These are phyloP conservation scores for Tanacetum coccineum DNA, from an alignment of 129 eudicot species.

Conservation along the genomic window DNA sequence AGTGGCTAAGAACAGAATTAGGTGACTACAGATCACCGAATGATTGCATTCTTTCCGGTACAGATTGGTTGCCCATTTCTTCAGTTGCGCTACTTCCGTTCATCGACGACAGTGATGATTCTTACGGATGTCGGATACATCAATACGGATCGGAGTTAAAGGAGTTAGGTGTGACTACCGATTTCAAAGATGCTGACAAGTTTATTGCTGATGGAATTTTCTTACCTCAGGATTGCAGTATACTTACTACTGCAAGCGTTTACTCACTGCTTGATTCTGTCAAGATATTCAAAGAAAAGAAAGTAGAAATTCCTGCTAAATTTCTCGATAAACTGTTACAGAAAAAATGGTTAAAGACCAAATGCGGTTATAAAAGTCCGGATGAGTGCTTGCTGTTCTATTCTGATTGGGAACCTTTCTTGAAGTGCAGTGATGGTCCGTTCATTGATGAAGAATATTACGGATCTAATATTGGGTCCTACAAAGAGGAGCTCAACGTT, in stretches of 20 bases:
- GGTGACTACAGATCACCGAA: slow-evolving; percentile 44
- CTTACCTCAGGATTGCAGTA: slow-evolving; percentile 34
- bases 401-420: slow-evolving; percentile 24
- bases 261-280: slow-evolving; percentile 37
- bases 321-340: slow-evolving; percentile 19
- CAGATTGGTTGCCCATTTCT: slow-evolving; percentile 40
- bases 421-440: slow-evolving; percentile 40
- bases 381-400: slow-evolving; percentile 40
- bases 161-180: slow-evolving; percentile 37
- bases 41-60: slow-evolving; percentile 38
- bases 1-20: slow-evolving; percentile 51
- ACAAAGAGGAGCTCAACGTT: slow-evolving; percentile 30
- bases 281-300: background rate
- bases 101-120: slow-evolving; percentile 44
- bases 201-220: slow-evolving; percentile 33
- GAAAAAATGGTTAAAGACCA: slow-evolving; percentile 47
- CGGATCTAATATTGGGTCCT: slow-evolving; percentile 30
- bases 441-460: slow-evolving; percentile 45
- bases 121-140: slow-evolving; percentile 32
- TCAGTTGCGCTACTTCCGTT: slow-evolving; percentile 43
- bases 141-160: slow-evolving; percentile 35
- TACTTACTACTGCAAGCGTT: slow-evolving; percentile 30
- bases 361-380: slow-evolving; percentile 43
- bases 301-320: slow-evolving; percentile 4
- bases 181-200: slow-evolving; percentile 32